Evolutionary conservation across 192 early-diverging fungal genomes (phyloP), one percentile per base, ranked within the genome.

Genomic region (Podila epicladia): DNA sequence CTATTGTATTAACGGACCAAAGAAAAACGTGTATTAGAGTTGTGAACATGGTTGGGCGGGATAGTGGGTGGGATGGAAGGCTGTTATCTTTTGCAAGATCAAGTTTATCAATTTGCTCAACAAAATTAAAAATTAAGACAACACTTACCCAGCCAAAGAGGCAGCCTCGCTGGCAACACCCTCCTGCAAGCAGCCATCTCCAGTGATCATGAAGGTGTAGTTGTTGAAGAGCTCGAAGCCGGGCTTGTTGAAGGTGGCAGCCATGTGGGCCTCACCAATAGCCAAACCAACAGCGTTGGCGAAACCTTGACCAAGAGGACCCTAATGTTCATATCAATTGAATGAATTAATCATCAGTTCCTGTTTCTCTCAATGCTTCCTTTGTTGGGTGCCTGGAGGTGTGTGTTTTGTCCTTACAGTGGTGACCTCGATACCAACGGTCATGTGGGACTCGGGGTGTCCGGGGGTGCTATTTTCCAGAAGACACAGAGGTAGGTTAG

Each of bases 101-200:
- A 22, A 24, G 6, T 55, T 12, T 26, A 55, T 65, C 29, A 31
- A 19, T 45, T 49, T 58, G 53, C 32, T 35, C 63, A 53, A 72
- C 32, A 69, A 71, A 71, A 50, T 51, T 17, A 33, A 37, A 51
- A 37, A 59, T 63, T 19, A 26, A 31, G 28, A 5, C 32, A 12
- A 55, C 62, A 76, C 79, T 83, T 85, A 90, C 94, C 94, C 98
- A 65, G 98, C 98, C 63, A 99, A 88, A 45, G 96, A 96, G 60
- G 87, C 88, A 58, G 98, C 94, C 87, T 99, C 98, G 38, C 93
- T 89, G 29, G 93, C 83, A 53, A 99, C 96, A 89, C 98, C 98
- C 87, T 99, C 98, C 87, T 99, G 98, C 70, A 99, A 86, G 86
- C 98, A 99, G 31, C 98, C 98, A 83, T 99, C 98, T 71, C 98